Percentiles rank a stretch among this genome's conserved stretches.
Conservation (phyloP, 352 stramenopile species). For the Phytophthora sojae region DNA sequence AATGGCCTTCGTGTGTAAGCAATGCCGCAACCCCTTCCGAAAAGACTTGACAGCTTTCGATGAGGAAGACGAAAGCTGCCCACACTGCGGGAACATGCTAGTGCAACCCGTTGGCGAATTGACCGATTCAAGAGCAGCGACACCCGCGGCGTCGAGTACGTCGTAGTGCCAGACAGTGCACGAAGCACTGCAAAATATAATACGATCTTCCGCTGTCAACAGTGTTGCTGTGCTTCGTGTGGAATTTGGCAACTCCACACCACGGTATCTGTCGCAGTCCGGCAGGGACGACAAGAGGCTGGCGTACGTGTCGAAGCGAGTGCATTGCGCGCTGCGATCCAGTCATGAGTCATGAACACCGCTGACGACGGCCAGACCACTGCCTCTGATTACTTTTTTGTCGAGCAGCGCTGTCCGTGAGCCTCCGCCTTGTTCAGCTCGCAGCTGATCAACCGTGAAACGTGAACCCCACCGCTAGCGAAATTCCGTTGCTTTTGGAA, state of each 20-base stretch:
- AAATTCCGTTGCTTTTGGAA: conserved; percentile 4
- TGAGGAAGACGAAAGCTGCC: conserved; percentile 65
- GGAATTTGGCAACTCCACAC: too few relatives aligned
- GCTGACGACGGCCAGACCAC: conserved; percentile 8
- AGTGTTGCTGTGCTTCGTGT: too few relatives aligned
- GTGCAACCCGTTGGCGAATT: conserved; percentile 36
- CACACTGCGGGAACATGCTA: conserved; percentile 65
- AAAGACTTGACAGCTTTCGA: conserved; percentile 66
- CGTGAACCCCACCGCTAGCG: background rate
- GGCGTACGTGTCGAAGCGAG: conserved; percentile 1
- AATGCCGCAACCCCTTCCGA: conserved; percentile 68
- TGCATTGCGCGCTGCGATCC: conserved; percentile 20
- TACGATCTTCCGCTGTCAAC: background rate
- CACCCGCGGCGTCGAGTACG: conserved; percentile 4
- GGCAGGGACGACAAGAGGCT: background rate
- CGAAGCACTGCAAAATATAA: background rate
- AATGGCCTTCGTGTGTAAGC: conserved; percentile 76
- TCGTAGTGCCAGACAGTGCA: background rate
- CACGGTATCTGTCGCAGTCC: background rate
- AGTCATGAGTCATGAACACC: conserved; percentile 15
- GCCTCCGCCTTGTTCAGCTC: background rate
- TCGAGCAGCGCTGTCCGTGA: conserved; percentile 25
- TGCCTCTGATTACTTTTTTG: conserved; percentile 40
- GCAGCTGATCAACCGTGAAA: conserved; percentile 1
- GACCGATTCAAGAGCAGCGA: conserved; percentile 1